phyloP scores from a whole-genome alignment of 1,284 basidiomycete genomes.

The Ganoderma lingzhi region DNA sequence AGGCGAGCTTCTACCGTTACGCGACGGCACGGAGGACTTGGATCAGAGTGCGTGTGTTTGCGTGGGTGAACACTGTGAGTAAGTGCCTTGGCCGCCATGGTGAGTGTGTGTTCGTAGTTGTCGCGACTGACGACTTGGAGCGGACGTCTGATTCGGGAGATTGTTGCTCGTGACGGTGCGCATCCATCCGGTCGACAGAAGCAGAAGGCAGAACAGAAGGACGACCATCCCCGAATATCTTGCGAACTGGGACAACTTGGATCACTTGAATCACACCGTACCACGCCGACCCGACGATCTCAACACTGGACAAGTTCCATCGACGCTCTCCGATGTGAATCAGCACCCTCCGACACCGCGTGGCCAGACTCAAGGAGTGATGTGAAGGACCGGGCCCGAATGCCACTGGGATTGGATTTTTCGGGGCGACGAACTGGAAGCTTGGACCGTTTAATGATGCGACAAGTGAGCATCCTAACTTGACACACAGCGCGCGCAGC shows the following conservation, averaged over 20 bases:
- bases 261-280: no score
- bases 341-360: neutral
- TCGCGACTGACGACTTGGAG: neutral
- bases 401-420: neutral
- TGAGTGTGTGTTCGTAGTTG: neutral
- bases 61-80: neutral
- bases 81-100: neutral
- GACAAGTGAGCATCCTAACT: neutral
- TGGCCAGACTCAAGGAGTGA: neutral
- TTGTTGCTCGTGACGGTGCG: neutral
- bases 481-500: neutral
- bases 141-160: neutral
- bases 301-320: neutral
- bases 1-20: neutral
- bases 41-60: neutral
- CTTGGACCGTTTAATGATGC: neutral
- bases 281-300: neutral
- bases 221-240: no score
- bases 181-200: neutral
- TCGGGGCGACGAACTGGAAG: neutral
- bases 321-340: neutral
- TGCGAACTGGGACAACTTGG: neutral
- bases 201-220: slow-evolving; percentile 1
- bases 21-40: neutral
- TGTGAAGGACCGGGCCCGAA: neutral